Conservation (phyloP, 2,329 filamentous ascomycete genomes). For the Epichloe scottii region DNA sequence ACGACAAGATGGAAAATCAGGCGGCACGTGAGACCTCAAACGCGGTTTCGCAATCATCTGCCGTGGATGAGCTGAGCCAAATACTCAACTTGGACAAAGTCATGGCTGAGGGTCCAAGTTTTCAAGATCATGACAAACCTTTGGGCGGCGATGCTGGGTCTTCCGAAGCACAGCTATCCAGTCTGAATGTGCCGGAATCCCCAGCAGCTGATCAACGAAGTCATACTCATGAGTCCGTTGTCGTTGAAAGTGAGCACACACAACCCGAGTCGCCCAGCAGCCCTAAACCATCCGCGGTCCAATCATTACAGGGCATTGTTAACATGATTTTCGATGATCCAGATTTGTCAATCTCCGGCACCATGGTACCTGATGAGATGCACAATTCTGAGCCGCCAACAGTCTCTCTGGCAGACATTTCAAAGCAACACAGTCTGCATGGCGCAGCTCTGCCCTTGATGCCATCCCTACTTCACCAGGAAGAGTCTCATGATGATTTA, state of each 20-base stretch:
- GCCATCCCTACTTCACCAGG: slow-evolving; percentile 11
- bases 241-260: background rate
- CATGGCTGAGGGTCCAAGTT: background rate
- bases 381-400: slow-evolving; percentile 17
- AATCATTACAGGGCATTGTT: slow-evolving; percentile 12
- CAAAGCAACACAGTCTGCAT: slow-evolving; percentile 15
- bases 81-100: slow-evolving; percentile 8
- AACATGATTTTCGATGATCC: slow-evolving; percentile 10
- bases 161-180: background rate
- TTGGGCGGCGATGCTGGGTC: background rate
- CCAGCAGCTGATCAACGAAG: background rate
- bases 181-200: background rate
- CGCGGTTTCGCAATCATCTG: background rate
- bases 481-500: slow-evolving; percentile 7
- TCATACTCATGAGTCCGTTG: background rate
- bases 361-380: slow-evolving; percentile 11
- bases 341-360: slow-evolving; percentile 8
- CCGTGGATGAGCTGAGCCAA: slow-evolving; percentile 9
- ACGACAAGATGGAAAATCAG: slow-evolving; percentile 1
- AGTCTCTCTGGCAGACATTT: slow-evolving; percentile 27
- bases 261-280: background rate
- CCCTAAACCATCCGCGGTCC: slow-evolving; percentile 11
- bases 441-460: slow-evolving; percentile 11
- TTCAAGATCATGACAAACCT: background rate
- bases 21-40: background rate